These are phyloP conservation scores for Lablab purpureus DNA, from an alignment of 306 rosid genomes.

Conservation along the genomic window DNA sequence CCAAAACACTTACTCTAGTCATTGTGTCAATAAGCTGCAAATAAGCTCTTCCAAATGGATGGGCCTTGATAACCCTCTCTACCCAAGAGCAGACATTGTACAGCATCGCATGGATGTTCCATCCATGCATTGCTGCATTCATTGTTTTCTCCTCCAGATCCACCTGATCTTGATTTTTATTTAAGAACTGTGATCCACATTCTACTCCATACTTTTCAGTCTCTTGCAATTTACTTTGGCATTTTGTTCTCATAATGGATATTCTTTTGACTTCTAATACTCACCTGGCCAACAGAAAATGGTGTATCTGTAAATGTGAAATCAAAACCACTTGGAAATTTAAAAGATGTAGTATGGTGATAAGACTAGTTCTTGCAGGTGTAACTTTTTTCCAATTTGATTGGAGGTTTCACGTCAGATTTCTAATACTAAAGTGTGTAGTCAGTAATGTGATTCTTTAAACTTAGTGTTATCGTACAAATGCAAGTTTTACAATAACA, in stretches of 20 bases:
- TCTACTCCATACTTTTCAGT: background rate
- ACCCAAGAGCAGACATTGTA: background rate
- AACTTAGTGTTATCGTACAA: background rate
- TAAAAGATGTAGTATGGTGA: constrained; percentile 19
- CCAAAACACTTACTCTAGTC: background rate
- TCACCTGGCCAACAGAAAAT: background rate
- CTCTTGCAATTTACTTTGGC: constrained; percentile 5
- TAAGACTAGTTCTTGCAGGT: background rate
- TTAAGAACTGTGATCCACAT: constrained; percentile 1
- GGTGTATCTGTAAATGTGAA: background rate
- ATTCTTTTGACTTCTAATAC: background rate
- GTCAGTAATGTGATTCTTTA: constrained; percentile 16
- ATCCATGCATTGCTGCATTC: background rate
- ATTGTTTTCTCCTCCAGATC: background rate
- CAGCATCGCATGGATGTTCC: background rate
- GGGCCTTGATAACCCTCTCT: background rate
- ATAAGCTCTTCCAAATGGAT: background rate
- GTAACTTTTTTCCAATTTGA: constrained; percentile 26
- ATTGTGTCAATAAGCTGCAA: background rate
- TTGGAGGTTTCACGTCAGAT: background rate
- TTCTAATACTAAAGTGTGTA: background rate
- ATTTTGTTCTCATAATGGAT: background rate
- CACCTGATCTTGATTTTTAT: background rate
- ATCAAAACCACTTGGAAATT: constrained; percentile 9
- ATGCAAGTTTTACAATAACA: background rate